Evolutionary conservation across 2,329 filamentous ascomycete genomes (phyloP).

Genomic region (Colletotrichum sp.): DNA sequence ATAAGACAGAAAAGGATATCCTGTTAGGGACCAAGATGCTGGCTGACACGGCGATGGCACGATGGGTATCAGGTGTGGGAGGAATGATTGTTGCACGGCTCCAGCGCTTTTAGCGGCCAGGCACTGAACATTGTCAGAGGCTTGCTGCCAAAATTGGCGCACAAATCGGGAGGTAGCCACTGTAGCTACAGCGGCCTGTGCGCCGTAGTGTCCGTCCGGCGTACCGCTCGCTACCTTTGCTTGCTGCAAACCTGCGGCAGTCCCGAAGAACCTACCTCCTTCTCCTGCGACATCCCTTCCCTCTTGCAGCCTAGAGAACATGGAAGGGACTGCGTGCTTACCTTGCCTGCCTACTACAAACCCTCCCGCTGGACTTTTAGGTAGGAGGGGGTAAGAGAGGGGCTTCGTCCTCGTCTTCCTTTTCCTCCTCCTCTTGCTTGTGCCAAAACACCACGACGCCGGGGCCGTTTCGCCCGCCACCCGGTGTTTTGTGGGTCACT

Average conservation of each 20-base stretch:
- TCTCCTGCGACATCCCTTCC: neutral
- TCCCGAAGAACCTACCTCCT: no score
- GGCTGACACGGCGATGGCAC: neutral
- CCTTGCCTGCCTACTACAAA: no score
- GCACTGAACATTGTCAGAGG: neutral
- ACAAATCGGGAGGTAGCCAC: neutral
- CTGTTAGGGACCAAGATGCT: neutral
- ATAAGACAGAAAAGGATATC: no score
- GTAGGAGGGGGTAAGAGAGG: neutral
- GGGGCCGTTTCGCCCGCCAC: no score
- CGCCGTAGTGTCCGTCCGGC: neutral
- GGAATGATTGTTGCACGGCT: neutral
- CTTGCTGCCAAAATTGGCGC: neutral
- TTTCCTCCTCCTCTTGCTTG: no score
- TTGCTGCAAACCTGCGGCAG: no score
- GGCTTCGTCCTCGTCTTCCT: neutral
- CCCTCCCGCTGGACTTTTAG: neutral
- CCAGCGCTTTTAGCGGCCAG: neutral
- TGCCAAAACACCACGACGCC: no score
- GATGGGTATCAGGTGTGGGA: no score
- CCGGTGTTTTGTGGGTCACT: no score
- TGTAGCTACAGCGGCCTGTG: neutral
- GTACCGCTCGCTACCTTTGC: no score
- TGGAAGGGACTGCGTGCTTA: no score
- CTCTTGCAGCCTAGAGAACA: neutral